Evolutionary conservation across 352 stramenopile species (phyloP).

Genomic region (Pythium sp.): DNA sequence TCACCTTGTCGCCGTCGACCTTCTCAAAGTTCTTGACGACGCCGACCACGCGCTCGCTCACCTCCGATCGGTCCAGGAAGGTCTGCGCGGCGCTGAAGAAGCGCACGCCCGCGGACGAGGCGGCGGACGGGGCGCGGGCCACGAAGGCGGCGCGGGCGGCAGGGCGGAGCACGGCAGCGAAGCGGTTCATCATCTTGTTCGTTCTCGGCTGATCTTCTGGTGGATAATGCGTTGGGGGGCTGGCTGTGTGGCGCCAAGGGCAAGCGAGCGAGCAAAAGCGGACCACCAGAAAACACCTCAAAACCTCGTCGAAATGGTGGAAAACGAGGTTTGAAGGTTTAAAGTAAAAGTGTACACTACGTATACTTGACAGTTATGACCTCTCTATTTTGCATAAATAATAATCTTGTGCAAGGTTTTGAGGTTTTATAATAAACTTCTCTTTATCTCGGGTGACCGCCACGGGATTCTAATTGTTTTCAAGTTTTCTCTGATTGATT

Average conservation of each 20-base stretch:
- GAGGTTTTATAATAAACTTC: neutral
- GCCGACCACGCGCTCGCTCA: conserved; percentile 95
- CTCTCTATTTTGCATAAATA: neutral
- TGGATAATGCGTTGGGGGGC: conserved; percentile 8
- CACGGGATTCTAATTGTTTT: neutral
- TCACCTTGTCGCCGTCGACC: conserved; percentile 94
- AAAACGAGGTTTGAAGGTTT: too few species aligned
- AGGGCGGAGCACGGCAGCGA: conserved; percentile 66
- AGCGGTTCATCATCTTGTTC: conserved; percentile 82
- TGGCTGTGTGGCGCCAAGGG: neutral
- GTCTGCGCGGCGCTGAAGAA: conserved; percentile 86
- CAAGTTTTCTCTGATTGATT: neutral
- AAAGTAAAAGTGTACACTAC: too few species aligned
- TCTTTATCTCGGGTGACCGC: neutral
- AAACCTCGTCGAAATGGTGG: too few species aligned
- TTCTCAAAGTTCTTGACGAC: conserved; percentile 99
- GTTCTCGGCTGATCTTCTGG: conserved; percentile 21
- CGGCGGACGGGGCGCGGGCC: conserved; percentile 32
- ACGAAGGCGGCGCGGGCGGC: conserved; percentile 48
- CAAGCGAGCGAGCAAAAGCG: neutral
- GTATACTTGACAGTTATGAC: too few species aligned
- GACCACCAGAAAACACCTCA: neutral
- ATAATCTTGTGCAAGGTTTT: neutral
- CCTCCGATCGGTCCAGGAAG: conserved; percentile 90
- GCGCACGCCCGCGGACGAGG: conserved; percentile 26